Percentiles rank a stretch among this genome's conserved stretches.
phyloP scores from a whole-genome alignment of 176 grass and related monocot species.

The Avena eriantha region DNA sequence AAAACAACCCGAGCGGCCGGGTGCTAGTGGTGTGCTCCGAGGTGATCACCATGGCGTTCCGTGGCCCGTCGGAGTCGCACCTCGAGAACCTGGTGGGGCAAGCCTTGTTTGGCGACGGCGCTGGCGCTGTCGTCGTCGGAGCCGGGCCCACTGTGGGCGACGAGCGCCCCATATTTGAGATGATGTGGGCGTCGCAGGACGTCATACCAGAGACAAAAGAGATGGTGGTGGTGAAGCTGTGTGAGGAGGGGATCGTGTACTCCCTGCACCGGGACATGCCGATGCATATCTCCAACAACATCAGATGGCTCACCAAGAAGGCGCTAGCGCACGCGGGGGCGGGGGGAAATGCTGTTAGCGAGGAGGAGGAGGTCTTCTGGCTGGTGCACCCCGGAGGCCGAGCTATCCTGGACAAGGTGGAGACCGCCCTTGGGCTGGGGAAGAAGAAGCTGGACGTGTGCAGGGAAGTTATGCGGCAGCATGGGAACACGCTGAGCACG shows the following conservation, averaged over 20 bases:
- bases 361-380: slow-evolving; percentile 64
- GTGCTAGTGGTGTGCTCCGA: slow-evolving; percentile 67
- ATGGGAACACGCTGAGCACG: no score
- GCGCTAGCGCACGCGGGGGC: not conserved
- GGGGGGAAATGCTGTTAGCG: not conserved
- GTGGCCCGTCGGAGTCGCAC: slow-evolving; percentile 46
- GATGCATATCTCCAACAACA: not conserved
- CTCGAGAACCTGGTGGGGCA: not conserved
- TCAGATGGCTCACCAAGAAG: not conserved
- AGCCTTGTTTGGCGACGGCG: not conserved
- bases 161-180: slow-evolving; percentile 20
- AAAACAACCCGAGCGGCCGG: slow-evolving; percentile 59
- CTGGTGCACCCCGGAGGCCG: slow-evolving; percentile 61
- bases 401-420: slow-evolving; percentile 60
- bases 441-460: not conserved
- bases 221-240: not conserved
- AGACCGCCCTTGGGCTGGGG: slow-evolving; percentile 36
- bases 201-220: not conserved
- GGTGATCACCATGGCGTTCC: slow-evolving; percentile 51
- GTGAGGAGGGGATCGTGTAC: slow-evolving; percentile 27
- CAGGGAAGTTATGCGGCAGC: no score
- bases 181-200: slow-evolving; percentile 2
- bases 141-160: no score
- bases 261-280: slow-evolving; percentile 5
- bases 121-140: not conserved